A percentile compares a stretch with the other conserved stretches of the same genome.
phyloP scores from a whole-genome alignment of 805 yeast genomes.

The Blastobotrys muscicola region DNA sequence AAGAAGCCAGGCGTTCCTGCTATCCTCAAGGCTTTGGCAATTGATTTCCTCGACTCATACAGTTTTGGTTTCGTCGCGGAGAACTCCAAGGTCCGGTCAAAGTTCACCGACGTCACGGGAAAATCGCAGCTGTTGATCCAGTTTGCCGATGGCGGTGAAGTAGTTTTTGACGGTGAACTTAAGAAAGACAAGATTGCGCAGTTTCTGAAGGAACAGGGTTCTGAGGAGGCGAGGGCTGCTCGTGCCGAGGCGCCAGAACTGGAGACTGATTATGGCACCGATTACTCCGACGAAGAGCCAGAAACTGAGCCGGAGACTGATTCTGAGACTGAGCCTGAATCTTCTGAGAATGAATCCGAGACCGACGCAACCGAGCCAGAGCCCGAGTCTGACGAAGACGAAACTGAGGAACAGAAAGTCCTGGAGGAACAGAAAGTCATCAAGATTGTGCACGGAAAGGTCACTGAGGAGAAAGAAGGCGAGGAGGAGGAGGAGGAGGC shows the following conservation, averaged over 20 bases:
- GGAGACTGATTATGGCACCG: neutral
- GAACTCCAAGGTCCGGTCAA: slow-evolving; percentile 19
- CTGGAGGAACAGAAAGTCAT: no score
- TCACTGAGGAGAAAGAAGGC: no score
- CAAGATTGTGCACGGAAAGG: no score
- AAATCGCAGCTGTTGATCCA: slow-evolving; percentile 18
- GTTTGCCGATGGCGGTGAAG: slow-evolving; percentile 16
- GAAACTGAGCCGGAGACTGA: neutral
- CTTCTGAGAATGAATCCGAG: neutral
- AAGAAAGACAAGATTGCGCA: slow-evolving; percentile 17
- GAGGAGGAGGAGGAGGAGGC: no score
- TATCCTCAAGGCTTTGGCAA: slow-evolving; percentile 23
- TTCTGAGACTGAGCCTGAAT: neutral
- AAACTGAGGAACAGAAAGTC: neutral
- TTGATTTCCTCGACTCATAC: slow-evolving; percentile 21
- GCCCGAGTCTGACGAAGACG: neutral
- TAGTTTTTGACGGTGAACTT: slow-evolving; percentile 23
- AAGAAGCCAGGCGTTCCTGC: slow-evolving; percentile 23
- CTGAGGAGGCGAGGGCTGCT: neutral
- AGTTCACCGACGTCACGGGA: slow-evolving; percentile 15
- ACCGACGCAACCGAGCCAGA: neutral
- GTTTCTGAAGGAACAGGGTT: slow-evolving; percentile 16
- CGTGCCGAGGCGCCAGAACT: neutral
- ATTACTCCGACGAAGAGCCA: neutral
- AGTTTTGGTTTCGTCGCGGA: slow-evolving; percentile 22